phyloP scores from a whole-genome alignment of 768 basidiomycete genomes.

The Rhodotorula kratochvilovae region DNA sequence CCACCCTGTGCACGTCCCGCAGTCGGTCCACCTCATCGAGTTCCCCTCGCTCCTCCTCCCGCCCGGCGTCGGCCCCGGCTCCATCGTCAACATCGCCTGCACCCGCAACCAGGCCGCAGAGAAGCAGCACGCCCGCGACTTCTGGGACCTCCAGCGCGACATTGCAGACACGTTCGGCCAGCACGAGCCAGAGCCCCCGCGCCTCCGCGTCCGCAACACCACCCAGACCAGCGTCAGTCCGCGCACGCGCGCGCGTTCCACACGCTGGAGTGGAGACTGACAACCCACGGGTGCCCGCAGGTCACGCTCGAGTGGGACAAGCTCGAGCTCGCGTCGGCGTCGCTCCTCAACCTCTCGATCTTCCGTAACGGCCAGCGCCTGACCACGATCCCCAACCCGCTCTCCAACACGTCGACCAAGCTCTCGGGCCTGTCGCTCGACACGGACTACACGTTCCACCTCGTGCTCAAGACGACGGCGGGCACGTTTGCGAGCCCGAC shows the following conservation, averaged over 20 bases:
- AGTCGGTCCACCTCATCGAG: constrained; percentile 96
- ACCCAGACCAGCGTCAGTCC: constrained; percentile 95
- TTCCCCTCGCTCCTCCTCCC: constrained; percentile 94
- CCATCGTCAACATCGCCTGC: constrained; percentile 94
- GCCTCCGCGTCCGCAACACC: constrained; percentile 81
- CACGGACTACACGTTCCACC: constrained; percentile 86
- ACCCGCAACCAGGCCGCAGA: constrained; percentile 76
- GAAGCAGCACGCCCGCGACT: constrained; percentile 70
- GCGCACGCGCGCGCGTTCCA: too few relatives aligned
- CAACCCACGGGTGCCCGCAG: too few relatives aligned
- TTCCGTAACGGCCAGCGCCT: constrained; percentile 86
- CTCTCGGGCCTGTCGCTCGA: constrained; percentile 46
- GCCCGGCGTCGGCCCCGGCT: constrained; percentile 84
- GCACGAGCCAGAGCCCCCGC: constrained; percentile 63
- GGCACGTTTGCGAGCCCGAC: constrained; percentile 84
- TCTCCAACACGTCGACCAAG: constrained; percentile 69
- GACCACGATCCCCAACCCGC: constrained; percentile 74
- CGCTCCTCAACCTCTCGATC: constrained; percentile 81
- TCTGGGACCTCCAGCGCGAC: constrained; percentile 75
- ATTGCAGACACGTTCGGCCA: constrained; percentile 73
- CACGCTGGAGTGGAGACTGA: too few relatives aligned
- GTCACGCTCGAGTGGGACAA: constrained; percentile 91
- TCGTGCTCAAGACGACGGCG: constrained; percentile 84
- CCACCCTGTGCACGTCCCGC: not conserved
- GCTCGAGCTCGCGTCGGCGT: constrained; percentile 75